These are phyloP conservation scores for Vitellaria paradoxa DNA, from an alignment of 179 eudicot genomes.

Conservation along the genomic window DNA sequence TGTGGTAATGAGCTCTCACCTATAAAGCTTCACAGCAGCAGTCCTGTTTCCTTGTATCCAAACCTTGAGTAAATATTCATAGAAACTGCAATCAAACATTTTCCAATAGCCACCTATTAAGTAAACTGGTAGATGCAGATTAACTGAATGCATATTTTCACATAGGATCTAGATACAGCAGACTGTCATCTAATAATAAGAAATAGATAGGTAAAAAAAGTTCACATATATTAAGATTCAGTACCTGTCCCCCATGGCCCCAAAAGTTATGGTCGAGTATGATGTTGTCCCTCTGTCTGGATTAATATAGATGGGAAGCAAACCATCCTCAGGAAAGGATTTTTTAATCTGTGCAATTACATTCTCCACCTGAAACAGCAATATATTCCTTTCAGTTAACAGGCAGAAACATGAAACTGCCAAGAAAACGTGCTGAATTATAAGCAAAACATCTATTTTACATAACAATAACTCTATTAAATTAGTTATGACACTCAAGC, in stretches of 20 bases:
- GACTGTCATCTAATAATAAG: too few relatives aligned
- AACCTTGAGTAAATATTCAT: constrained; percentile 94
- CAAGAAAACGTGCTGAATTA: neutral
- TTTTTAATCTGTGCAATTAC: constrained; percentile 75
- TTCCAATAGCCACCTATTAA: neutral
- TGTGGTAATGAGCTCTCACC: constrained; percentile 42
- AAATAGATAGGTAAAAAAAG: too few relatives aligned
- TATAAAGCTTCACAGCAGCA: constrained; percentile 77
- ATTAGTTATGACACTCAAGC: too few relatives aligned
- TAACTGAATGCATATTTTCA: neutral
- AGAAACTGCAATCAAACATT: constrained; percentile 65
- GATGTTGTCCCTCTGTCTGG: constrained; percentile 72
- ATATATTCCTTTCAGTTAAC: constrained; percentile 5
- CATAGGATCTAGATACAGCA: neutral
- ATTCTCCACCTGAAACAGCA: constrained; percentile 71
- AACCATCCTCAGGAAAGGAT: constrained; percentile 88
- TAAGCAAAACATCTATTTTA: constrained; percentile 3
- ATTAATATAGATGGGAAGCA: constrained; percentile 89
- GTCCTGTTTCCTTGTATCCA: constrained; percentile 99
- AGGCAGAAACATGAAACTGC: neutral
- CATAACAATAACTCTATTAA: too few relatives aligned
- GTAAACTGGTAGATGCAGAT: neutral
- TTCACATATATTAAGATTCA: neutral
- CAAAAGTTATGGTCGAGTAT: constrained; percentile 89
- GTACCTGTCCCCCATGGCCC: constrained; percentile 99